phyloP scores from a whole-genome alignment of 2,329 filamentous ascomycete genomes.

The Ramularia endophylla region DNA sequence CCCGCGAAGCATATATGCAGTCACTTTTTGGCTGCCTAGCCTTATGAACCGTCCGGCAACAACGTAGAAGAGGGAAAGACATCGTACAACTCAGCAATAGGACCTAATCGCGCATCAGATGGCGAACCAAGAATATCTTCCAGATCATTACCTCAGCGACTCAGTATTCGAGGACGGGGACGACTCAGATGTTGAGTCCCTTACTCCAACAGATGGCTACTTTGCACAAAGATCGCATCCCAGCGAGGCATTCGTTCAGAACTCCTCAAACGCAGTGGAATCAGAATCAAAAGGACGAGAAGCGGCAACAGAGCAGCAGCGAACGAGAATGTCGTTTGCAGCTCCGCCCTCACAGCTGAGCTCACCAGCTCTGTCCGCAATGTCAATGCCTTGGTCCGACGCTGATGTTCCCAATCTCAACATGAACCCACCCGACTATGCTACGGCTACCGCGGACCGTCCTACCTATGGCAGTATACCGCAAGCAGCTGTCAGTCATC shows the following conservation, averaged over 20 bases:
- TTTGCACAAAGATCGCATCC: conserved; percentile 15
- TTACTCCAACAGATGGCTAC: conserved; percentile 22
- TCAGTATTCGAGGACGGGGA: too few relatives aligned
- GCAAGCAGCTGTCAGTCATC: background rate
- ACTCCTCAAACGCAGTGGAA: conserved; percentile 10
- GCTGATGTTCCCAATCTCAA: conserved; percentile 6
- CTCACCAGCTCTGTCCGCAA: conserved; percentile 9
- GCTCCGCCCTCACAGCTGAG: conserved; percentile 11
- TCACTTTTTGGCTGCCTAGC: too few relatives aligned
- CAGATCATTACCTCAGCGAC: too few relatives aligned
- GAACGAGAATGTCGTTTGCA: conserved; percentile 4
- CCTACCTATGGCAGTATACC: background rate
- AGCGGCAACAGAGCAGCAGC: conserved; percentile 8
- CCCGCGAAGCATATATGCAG: too few relatives aligned
- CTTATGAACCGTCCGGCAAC: too few relatives aligned
- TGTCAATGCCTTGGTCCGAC: conserved; percentile 14
- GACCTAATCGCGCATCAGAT: too few relatives aligned
- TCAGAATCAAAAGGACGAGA: conserved; percentile 18
- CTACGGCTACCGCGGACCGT: conserved; percentile 16
- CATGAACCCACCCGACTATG: conserved; percentile 24
- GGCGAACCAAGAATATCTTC: too few relatives aligned
- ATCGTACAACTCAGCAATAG: too few relatives aligned
- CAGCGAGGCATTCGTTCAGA: conserved; percentile 16
- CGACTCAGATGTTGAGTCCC: conserved; percentile 13
- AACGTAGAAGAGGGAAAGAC: too few relatives aligned